Conservation (phyloP, 495 filamentous ascomycete genomes). For the Daldinia caldariorum region DNA sequence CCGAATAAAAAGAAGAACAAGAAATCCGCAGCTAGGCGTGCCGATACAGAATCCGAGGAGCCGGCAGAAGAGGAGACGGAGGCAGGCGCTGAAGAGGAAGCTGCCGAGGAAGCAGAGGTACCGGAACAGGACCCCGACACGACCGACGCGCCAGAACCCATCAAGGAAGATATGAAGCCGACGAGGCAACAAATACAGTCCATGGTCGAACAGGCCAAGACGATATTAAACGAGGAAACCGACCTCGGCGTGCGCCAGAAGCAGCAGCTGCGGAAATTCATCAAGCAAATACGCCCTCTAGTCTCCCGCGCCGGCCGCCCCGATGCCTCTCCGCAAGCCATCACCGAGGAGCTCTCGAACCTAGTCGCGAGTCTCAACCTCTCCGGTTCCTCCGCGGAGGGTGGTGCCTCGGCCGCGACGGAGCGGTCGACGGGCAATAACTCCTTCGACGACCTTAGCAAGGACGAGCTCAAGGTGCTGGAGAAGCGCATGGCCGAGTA, state of each 20-base stretch:
- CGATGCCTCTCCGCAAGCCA: constrained; percentile 31
- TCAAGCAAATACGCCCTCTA: constrained; percentile 44
- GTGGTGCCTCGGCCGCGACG: constrained; percentile 6
- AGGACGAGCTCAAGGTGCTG: constrained; percentile 50
- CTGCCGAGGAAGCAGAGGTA: constrained; percentile 45
- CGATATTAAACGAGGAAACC: constrained; percentile 33
- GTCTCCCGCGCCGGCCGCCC: constrained; percentile 38
- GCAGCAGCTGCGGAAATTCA: constrained; percentile 48
- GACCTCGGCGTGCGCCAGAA: constrained; percentile 49
- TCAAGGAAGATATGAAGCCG: constrained; percentile 41
- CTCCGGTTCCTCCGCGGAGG: neutral
- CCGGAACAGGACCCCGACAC: constrained; percentile 47
- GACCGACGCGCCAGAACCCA: constrained; percentile 43
- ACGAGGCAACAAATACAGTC: constrained; percentile 40
- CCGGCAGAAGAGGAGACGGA: constrained; percentile 31
- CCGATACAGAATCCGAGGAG: constrained; percentile 3
- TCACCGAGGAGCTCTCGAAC: constrained; percentile 45
- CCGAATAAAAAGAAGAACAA: neutral
- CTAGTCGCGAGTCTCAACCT: constrained; percentile 42
- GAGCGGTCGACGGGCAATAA: neutral
- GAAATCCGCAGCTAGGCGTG: neutral
- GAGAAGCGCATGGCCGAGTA: constrained; percentile 44
- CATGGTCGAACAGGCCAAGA: constrained; percentile 45
- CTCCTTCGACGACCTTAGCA: constrained; percentile 41
- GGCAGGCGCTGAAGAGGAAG: constrained; percentile 33